Base-by-base conservation (phyloP, 108 stramenopile genomes). In the Aurantiochytrium sp. region DNA sequence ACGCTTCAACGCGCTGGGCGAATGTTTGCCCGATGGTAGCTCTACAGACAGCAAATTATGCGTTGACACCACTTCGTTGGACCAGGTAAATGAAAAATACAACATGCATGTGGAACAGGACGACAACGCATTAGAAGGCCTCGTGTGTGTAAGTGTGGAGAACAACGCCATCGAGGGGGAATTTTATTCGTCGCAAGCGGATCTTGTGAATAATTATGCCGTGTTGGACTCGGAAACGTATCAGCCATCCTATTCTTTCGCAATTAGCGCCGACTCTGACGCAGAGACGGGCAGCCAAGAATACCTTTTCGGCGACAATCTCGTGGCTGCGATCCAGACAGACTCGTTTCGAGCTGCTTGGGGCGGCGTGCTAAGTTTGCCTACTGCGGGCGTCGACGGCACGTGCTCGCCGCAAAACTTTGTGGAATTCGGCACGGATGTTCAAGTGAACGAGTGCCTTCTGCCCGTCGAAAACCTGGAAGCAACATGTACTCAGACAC, bases 1-100 rank as follows among this genome's bases (percentile, higher is more conserved):
- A 18, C 76, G 51, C n/a, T 83, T 83, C 28, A 23, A 83, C 16
- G 12, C 76, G 14, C n/a, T 53, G 6, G 76, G 76, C 14, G 4
- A 8, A 4, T 83, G 76, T 0, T 4, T 83, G 6, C 51, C 45
- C 28, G 76, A 83, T 3, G 76, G 76, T 21, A 83, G 49, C n/a
- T 6, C 45, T 12, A 53, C 45, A 0, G 76, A 47, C 49, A 16
- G 5, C 16, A 12, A 0, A 10, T 6, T 83, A 16, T 83, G 76
- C 76, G 6, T 28, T 16, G 76, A 83, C 51, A 53, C 51, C 19
- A 83, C 76, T 16, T 83, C 76, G 51, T 23, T 83, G 12, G 76
- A 83, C 51, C 76, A 53, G n/a, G 76, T 83, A 12, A 83, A 83
- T 45, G 76, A 83, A 53, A 83, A 83, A 4, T 83, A 83, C 76